Evolutionary conservation across 2,329 filamentous ascomycete genomes (phyloP), one percentile per base, ranked within the genome.

Genomic region (Arthrobotrys pseudoclavata): DNA sequence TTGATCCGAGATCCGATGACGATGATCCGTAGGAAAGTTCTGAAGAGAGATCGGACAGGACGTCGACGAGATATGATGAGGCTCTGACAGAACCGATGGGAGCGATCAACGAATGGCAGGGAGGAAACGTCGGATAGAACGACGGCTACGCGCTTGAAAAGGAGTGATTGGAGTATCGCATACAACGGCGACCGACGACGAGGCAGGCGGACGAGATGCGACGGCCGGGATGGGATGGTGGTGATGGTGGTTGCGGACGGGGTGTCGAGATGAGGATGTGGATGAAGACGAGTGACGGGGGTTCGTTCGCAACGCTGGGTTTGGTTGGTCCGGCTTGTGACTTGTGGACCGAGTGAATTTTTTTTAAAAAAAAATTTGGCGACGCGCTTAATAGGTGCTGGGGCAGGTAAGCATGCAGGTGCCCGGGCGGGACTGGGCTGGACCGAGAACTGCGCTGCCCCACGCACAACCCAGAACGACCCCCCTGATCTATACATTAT

Each of bases 141-240:
- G 45, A 74, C 74, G 67, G 74, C 74, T 71, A 71, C 74, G 74
- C 74, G 74, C 67, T 66, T 67, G 20, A n/a, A 71, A 77, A 77
- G 74, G 74, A 77, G 62, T 70, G 74, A 47, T 67, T 62, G 45
- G 13, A 55, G 48, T 47, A 68, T 68, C 45, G 67, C 74, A 77
- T 71, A 24, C 26, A 62, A 37, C 29, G 53, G 52, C 72, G 60
- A 67, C 57, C 42, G 42, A 57, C 50, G 22, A 47, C 10, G 26
- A 67, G 6, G 48, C 48, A 18, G 60, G 5, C 37, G 18, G 45
- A 31, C 20, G 52, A 50, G 34, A 52, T 45, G 53, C 67, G 40
- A 62, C 74, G 48, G 52, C 47, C 60, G 29, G 20, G 66, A 52
- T 31, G 24, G 29, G 50, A 57, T 34, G 61, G 1, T 63, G 53